A percentile compares a stretch with the other conserved stretches of the same genome.
These are phyloP conservation scores for Hypoxylon perforatum DNA, from an alignment of 495 filamentous ascomycete genomes.

Conservation along the genomic window DNA sequence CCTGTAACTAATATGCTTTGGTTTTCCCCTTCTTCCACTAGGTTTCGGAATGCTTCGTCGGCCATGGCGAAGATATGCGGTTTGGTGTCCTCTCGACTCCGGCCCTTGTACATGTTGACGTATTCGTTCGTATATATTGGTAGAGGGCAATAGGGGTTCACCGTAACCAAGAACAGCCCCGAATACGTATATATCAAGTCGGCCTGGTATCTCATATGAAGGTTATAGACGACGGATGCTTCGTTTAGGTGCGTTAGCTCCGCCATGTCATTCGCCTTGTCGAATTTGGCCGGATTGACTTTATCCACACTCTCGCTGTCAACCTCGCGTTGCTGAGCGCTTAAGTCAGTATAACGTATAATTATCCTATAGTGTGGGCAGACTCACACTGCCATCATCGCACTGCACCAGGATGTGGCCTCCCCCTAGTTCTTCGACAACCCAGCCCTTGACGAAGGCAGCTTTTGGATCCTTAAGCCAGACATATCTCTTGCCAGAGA, in stretches of 20 bases:
- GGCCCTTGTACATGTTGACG: constrained; percentile 94
- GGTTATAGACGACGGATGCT: constrained; percentile 96
- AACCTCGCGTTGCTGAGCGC: constrained; percentile 81
- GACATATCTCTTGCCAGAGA: constrained; percentile 98
- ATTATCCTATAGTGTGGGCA: neutral
- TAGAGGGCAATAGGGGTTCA: constrained; percentile 95
- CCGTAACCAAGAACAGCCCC: constrained; percentile 93
- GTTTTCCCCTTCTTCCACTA: constrained; percentile 94
- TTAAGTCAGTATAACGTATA: constrained; percentile 30
- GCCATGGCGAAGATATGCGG: constrained; percentile 99
- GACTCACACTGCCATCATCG: constrained; percentile 88
- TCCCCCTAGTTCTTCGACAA: constrained; percentile 80
- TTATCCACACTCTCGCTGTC: constrained; percentile 90
- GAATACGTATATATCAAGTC: constrained; percentile 99
- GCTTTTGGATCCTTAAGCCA: constrained; percentile 89
- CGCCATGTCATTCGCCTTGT: constrained; percentile 99
- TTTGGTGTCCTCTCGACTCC: constrained; percentile 89
- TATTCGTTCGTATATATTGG: constrained; percentile 98
- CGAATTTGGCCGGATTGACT: constrained; percentile 99
- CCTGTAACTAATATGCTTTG: constrained; percentile 98
- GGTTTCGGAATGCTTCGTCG: constrained; percentile 95
- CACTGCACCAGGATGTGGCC: constrained; percentile 84
- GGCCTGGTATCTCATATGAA: constrained; percentile 91
- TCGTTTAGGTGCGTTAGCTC: constrained; percentile 98
- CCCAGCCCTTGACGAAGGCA: constrained; percentile 92